Evolutionary conservation across 805 yeast species (phyloP), one percentile per base, ranked within the genome.

Genomic region (Kluyveromyces lactis): DNA sequence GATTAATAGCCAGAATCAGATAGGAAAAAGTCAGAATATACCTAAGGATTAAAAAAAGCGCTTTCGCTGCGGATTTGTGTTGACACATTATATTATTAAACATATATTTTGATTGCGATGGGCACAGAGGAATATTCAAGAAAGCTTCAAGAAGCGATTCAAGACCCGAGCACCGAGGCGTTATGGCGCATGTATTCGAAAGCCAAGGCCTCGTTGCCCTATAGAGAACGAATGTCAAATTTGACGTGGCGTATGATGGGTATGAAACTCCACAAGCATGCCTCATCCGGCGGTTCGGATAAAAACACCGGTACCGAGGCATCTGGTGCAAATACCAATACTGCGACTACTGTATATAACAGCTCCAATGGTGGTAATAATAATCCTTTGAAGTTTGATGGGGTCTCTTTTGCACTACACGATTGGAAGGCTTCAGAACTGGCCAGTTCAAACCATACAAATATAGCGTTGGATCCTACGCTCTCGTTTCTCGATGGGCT

Each of bases 171-270:
- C 11, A 68, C 75, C 6, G 68, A 72, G 28, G 69, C 77, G 4
- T 60, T 86, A 17, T 87, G 95, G 95, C 77, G 77, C 53, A 73
- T 87, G 80, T 87, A 87, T 60, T 69, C 81, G 38, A 74, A 73
- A 47, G 94, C 95, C 12, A 77, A 75, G 47, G 79, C 84, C 9
- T 69, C 80, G 10, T 62, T 87, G 30, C 95, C 95, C 1, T 78
- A 84, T 56, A 72, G 74, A 40, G 72, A 76, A 19, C 66, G 96
- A 37, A 81, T 87, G 79, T 86, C 83, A 53, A 87, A 87, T 55
- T 60, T 86, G 40, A 79, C 94, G 8, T 86, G 95, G 95, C 66
- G 96, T 43, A 72, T 86, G 76, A 81, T 86, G 89, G 75, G 71
- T 32, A 65, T 81, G 48, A 37, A 48, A 21, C 70, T 55, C 46